Evolutionary conservation across 2,329 filamentous ascomycete species (phyloP), one percentile per base, ranked within the genome.

Genomic region (Dothiorella sarmentorum): DNA sequence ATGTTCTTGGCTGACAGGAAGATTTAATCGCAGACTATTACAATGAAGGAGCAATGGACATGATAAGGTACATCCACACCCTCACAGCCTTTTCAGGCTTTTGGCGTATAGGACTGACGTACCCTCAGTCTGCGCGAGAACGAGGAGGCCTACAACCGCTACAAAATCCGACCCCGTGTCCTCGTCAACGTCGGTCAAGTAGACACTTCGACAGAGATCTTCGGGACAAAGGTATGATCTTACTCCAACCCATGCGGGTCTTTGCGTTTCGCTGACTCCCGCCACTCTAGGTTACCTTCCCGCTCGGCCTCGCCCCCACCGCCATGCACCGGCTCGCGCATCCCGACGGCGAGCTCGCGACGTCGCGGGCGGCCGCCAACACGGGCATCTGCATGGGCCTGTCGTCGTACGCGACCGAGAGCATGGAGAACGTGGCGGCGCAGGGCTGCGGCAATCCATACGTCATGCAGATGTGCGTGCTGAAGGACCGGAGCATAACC

Each of bases 301-400:
- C 74, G 5, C 66, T 75, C 18, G 72, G 74, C 49, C 66, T 75
- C 24, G 68, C 68, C 3, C 87, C 87, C 0, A 76, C 90, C 1
- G 86, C 87, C 1, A 84, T 88, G 1, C 85, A 89, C 63, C 73
- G 74, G 1, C 81, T 88, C 24, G 85, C 87, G 66, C 85, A 90
- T 63, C 68, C 76, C 0, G 83, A 88, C 63, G 82, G 80, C 17
- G 87, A 90, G 65, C 73, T 78, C 0, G 86, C 83, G 0, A 78
- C 83, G 0, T 84, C 86, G 0, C 72, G 76, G 18, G 84, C 82
- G 1, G 87, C 84, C 60, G 78, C 79, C 4, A 79, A 82, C 24
- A 73, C 85, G 1, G 75, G 77, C 1, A 77, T 90, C 0, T 85
- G 86, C 0, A 88, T 84, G 68, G 83, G 82, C 56, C 73, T 89